These are phyloP conservation scores for Linderniella brevidens DNA, from an alignment of 257 asterid genomes.

Conservation along the genomic window DNA sequence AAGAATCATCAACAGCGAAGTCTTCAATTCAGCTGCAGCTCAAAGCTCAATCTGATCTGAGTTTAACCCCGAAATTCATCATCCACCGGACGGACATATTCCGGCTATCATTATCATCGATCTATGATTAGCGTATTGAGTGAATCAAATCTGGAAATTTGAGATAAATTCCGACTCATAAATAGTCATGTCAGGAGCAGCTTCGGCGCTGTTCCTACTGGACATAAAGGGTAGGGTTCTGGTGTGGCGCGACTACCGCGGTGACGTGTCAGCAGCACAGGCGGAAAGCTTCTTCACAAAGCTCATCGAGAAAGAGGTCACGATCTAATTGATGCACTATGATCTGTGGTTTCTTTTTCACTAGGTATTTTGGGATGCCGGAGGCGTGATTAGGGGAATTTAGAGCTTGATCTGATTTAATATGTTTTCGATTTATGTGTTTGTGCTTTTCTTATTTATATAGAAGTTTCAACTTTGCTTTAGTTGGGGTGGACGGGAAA, in stretches of 20 bases:
- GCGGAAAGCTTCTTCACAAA: conserved; percentile 91
- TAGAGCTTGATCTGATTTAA: too few relatives aligned
- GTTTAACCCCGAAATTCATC: too few relatives aligned
- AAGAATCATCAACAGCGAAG: neutral
- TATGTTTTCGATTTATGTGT: too few relatives aligned
- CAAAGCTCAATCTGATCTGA: too few relatives aligned
- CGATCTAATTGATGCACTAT: conserved; percentile 1
- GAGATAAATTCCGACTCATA: conserved; percentile 8
- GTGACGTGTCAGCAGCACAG: conserved; percentile 74
- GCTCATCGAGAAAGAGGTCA: conserved; percentile 80
- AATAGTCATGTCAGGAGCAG: conserved; percentile 80
- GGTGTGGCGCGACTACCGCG: conserved; percentile 98
- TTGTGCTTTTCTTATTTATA: too few relatives aligned
- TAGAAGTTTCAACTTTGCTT: too few relatives aligned
- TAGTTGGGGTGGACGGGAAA: too few relatives aligned
- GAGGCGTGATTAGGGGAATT: too few relatives aligned
- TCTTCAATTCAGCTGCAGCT: too few relatives aligned
- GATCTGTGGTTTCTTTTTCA: neutral
- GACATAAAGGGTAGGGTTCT: conserved; percentile 89
- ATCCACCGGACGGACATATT: neutral
- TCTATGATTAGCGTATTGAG: conserved; percentile 15
- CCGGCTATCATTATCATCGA: conserved; percentile 4
- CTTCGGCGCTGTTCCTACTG: conserved; percentile 98
- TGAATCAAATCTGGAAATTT: conserved; percentile 12
- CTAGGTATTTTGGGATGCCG: neutral